Evolutionary conservation across 345 rosid genomes (phyloP), one percentile per base, ranked within the genome.

Genomic region (Zanthoxylum bungeanum): DNA sequence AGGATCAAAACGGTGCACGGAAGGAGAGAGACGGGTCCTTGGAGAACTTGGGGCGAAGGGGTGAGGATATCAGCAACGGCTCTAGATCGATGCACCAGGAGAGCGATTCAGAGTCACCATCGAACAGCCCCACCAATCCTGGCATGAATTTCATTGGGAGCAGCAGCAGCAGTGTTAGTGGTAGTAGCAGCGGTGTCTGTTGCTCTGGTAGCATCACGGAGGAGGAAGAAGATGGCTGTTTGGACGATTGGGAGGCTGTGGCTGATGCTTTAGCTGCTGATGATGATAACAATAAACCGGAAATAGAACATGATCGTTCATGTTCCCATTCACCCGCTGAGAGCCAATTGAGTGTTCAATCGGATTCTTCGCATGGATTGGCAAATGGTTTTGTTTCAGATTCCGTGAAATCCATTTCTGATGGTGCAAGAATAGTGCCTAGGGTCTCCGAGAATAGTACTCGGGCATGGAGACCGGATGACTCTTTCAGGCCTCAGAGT

Each of bases 221-320:
- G 69, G 98, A 89, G 33, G 94, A 91, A 14, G 93, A 82, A 52
- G 96, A 86, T 58, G 87, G 81, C 30, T 88, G 97, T 78, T 82
- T 92, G 85, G 98, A 94, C 70, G 97, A 94, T 67, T 94, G 98
- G 98, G 98, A 94, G 75, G 92, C 97, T 55, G 63, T 92, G 74
- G 97, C 98, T 34, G 98, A 94, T 79, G 98, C 98, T 69, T 73
- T 94, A 75, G 97, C 93, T 1, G 95, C 95, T 2, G 74, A 80
- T 72, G 92, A 84, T 24, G 80, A 79, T 5, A 76, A 82, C 33
- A 60, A 72, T 7, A 62, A 60, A 46, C 17, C 72, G 22, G 69
- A 69, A 80, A 16, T 12, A 12, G 47, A 56, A 42, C 52, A 28
- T n/a, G 77, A 74, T 34, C 69, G 74, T 72, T 68, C 72, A 4